Base-by-base conservation (phyloP, 805 yeast genomes). In the Wickerhamiella azyma region DNA sequence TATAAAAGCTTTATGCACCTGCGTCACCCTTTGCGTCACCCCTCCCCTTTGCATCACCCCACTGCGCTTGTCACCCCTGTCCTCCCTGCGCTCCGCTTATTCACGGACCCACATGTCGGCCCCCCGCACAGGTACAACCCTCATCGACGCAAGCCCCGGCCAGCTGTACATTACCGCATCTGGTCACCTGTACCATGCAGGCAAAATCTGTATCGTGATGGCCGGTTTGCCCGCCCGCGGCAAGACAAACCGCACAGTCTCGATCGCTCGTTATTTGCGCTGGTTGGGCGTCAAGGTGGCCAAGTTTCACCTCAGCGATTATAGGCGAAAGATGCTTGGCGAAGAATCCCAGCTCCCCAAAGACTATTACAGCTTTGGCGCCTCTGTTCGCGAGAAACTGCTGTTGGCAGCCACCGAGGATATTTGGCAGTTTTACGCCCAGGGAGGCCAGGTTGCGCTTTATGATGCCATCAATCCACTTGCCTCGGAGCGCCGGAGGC, bases 161-260 rank as follows among this genome's bases (percentile, higher is more conserved):
- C 98, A 89, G 64, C 67, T 88, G 39, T 89, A 89, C 61, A 79
- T 94, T 10, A 89, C 97, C 0, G 95, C 85, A 48, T 77, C 88
- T 0, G 98, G 98, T 0, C 74, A 85, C 52, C 69, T 92, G 55
- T 92, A 85, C 66, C 97, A 92, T 58, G 97, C 98, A 4, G 98
- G 98, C 3, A 83, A 85, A 56, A 77, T 92, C 38, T 77, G 94
- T 55, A 81, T 92, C 45, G 85, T 82, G 3, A 71, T 92, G 53
- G 89, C 84, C 4, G 98, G 98, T 0, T 69, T 88, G 49, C 97
- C 98, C 2, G 97, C 96, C 1, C 72, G 97, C 41, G 96, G 97
- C 2, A 92, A 92, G 61, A 92, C 98, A 1, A 85, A 86, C 60
- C 69, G 89, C 43, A 81, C 96, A 5, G 96, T 89, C 35, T 80